phyloP scores from a whole-genome alignment of 768 basidiomycete species.

The Tricholoma furcatifolium region DNA sequence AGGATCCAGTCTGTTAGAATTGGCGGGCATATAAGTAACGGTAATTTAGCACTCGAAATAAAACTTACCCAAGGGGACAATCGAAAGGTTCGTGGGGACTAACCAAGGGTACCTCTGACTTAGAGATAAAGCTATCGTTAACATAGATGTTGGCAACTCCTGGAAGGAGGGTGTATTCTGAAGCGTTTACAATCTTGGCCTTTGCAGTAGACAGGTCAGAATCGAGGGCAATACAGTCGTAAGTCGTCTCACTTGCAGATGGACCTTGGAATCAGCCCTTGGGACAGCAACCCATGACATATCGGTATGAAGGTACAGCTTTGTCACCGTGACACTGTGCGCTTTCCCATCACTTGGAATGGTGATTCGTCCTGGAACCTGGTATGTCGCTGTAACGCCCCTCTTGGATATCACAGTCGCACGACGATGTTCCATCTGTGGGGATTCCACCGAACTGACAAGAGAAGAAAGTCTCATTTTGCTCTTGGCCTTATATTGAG shows the following conservation, averaged over 20 bases:
- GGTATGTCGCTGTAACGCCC: slow-evolving; percentile 39
- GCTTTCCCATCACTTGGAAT: slow-evolving; percentile 39
- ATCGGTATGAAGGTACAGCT: slow-evolving; percentile 33
- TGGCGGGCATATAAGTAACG: neutral
- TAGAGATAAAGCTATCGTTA: slow-evolving; percentile 56
- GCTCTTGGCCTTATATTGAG: too few relatives aligned
- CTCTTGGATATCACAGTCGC: slow-evolving; percentile 34
- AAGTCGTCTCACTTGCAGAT: slow-evolving; percentile 32
- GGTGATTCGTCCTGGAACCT: slow-evolving; percentile 38
- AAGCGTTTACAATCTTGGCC: slow-evolving; percentile 52
- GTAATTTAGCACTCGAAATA: neutral
- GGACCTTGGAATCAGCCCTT: slow-evolving; percentile 34
- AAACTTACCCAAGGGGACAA: slow-evolving; percentile 42
- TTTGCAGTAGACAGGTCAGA: slow-evolving; percentile 16
- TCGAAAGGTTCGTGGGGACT: slow-evolving; percentile 44
- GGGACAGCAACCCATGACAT: slow-evolving; percentile 46
- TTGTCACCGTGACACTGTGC: slow-evolving; percentile 41
- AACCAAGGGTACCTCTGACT: slow-evolving; percentile 39
- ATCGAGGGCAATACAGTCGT: neutral
- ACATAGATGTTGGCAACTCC: slow-evolving; percentile 52
- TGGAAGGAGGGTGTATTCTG: slow-evolving; percentile 48
- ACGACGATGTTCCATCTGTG: slow-evolving; percentile 15
- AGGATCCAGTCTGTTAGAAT: slow-evolving; percentile 32
- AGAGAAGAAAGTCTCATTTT: too few relatives aligned
- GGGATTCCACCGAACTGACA: neutral